Conservation (phyloP, 2,329 filamentous ascomycete genomes). For the Boeremia exigua region DNA sequence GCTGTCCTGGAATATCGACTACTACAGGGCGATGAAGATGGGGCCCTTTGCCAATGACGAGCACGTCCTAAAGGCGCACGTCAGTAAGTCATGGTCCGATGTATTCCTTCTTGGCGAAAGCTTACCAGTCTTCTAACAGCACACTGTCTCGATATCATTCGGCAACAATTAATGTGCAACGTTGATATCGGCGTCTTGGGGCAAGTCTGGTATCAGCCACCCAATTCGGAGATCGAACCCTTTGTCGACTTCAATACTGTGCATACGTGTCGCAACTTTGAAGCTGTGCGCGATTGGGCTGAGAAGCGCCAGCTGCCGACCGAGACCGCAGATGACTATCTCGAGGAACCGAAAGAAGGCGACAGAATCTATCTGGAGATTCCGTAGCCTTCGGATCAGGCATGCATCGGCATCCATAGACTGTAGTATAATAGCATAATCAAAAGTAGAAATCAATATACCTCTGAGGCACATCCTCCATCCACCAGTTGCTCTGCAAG, state of each 20-base stretch:
- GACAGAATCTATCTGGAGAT: conserved; percentile 37
- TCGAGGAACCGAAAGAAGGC: conserved; percentile 47
- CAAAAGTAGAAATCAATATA: conserved; percentile 15
- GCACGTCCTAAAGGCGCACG: conserved; percentile 61
- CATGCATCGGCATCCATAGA: not conserved
- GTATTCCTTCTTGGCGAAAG: not conserved
- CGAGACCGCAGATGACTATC: conserved; percentile 46
- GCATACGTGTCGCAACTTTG: conserved; percentile 65
- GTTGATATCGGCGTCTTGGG: conserved; percentile 65
- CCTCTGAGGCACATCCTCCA: conserved; percentile 12
- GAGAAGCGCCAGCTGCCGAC: conserved; percentile 58
- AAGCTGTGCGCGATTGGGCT: conserved; percentile 61
- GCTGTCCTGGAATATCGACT: conserved; percentile 64
- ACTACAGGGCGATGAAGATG: conserved; percentile 59
- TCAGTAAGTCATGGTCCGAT: conserved; percentile 55
- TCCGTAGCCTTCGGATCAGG: conserved; percentile 15
- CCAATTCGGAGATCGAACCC: conserved; percentile 55
- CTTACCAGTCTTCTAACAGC: conserved; percentile 26
- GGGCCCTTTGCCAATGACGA: conserved; percentile 64
- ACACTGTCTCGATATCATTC: conserved; percentile 67
- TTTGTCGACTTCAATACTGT: conserved; percentile 68
- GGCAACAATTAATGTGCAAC: conserved; percentile 69
- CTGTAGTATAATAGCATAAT: conserved; percentile 1
- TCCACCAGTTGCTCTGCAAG: conserved; percentile 10
- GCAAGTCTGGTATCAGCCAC: conserved; percentile 64